phyloP scores from a whole-genome alignment of 1,139 yeast genomes.

The Sugiyamaella sp. region DNA sequence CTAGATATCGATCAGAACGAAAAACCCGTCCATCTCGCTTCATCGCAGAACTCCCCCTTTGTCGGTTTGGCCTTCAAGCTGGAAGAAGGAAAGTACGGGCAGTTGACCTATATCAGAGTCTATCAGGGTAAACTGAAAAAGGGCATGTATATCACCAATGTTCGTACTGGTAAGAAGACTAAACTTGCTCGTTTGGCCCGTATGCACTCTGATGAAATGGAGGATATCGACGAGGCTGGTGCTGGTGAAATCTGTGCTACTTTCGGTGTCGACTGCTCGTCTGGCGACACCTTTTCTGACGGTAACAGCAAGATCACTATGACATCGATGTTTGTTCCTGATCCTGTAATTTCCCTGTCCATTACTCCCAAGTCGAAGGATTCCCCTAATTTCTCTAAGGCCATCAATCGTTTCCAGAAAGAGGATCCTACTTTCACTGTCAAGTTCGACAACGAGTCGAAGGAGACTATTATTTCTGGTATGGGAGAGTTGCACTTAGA shows the following conservation, averaged over 20 bases:
- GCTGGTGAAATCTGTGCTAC: constrained; percentile 99
- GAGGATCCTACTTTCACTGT: constrained; percentile 99
- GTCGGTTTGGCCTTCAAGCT: constrained; percentile 97
- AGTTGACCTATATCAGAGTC: constrained; percentile 92
- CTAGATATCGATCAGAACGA: constrained; percentile 74
- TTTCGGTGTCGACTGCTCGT: constrained; percentile 98
- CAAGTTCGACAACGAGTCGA: constrained; percentile 84
- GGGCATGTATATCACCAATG: constrained; percentile 86
- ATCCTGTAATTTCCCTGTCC: constrained; percentile 93
- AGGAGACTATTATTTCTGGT: constrained; percentile 95
- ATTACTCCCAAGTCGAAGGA: constrained; percentile 89
- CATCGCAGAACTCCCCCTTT: constrained; percentile 76
- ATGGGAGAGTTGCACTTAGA: constrained; percentile 99
- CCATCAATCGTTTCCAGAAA: constrained; percentile 94
- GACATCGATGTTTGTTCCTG: constrained; percentile 98
- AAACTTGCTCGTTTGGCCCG: constrained; percentile 95
- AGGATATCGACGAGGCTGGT: constrained; percentile 92
- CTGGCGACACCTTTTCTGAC: constrained; percentile 96
- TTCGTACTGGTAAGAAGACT: constrained; percentile 89
- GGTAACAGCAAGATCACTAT: constrained; percentile 70
- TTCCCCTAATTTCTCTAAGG: constrained; percentile 88
- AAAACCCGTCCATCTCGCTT: constrained; percentile 71
- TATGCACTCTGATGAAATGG: constrained; percentile 99
- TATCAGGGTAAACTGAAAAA: constrained; percentile 94
- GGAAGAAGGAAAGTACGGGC: constrained; percentile 98